These are phyloP conservation scores for Calonectria henricotiae DNA, from an alignment of 2,329 filamentous ascomycete genomes.

Conservation along the genomic window DNA sequence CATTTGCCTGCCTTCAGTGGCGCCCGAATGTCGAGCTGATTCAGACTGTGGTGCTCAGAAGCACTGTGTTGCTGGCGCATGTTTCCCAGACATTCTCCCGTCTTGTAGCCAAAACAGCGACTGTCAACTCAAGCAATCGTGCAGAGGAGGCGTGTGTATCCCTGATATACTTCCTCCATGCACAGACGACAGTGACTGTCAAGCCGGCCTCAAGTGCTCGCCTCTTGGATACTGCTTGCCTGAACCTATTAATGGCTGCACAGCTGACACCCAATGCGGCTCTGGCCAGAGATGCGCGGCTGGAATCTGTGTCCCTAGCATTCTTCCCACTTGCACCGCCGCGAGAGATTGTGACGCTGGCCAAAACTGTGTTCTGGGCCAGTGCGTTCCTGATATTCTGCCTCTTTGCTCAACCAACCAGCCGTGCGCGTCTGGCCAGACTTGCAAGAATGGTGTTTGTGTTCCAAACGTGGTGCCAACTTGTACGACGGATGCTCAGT, in stretches of 20 bases:
- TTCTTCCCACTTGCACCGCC: not conserved
- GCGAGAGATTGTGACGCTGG: not conserved
- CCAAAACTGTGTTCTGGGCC: conserved; percentile 13
- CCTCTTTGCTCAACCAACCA: not conserved
- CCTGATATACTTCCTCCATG: conserved; percentile 11
- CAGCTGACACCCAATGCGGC: not conserved
- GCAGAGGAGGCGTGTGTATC: conserved; percentile 22
- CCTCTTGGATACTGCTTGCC: conserved; percentile 20
- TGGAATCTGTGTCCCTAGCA: conserved; percentile 11
- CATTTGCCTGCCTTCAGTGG: not conserved
- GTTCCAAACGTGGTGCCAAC: conserved; percentile 1
- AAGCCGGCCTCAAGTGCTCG: not conserved
- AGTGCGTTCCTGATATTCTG: conserved; percentile 16
- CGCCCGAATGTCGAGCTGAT: not conserved
- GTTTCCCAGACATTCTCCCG: conserved; percentile 5
- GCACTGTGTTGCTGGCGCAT: conserved; percentile 14
- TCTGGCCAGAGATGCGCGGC: conserved; percentile 6
- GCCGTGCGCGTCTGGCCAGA: not conserved
- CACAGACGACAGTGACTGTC: conserved; percentile 15
- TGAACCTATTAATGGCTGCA: not conserved
- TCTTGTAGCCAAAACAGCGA: not conserved
- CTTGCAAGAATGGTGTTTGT: conserved; percentile 28
- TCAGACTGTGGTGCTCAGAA: not conserved
- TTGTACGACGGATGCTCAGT: conserved; percentile 16
- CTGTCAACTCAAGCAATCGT: conserved; percentile 12